These are phyloP conservation scores for Sedum album DNA, from an alignment of 164 flowering plant species.

Conservation along the genomic window DNA sequence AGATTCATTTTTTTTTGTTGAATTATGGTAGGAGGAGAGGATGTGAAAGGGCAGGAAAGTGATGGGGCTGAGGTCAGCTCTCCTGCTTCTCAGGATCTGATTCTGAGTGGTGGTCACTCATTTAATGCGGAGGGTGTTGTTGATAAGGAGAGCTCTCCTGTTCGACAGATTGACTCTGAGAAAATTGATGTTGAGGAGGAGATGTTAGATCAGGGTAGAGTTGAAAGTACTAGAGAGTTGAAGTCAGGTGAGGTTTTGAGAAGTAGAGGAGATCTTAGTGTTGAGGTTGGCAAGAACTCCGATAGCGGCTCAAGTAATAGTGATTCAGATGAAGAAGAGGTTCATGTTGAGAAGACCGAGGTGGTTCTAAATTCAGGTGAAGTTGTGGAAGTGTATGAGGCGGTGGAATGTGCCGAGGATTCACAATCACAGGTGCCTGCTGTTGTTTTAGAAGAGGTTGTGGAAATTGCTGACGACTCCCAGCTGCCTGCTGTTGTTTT, in stretches of 20 bases:
- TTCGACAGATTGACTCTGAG: conserved; percentile 4
- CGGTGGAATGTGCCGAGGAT: neutral
- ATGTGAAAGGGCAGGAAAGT: neutral
- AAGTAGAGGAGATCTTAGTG: neutral
- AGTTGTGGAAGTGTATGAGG: neutral
- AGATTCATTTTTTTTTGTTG: neutral
- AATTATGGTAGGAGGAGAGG: neutral
- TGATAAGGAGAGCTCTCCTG: neutral
- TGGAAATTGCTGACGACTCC: neutral
- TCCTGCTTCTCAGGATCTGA: neutral
- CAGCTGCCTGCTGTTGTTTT: neutral
- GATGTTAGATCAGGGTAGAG: neutral
- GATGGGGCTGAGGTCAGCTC: neutral
- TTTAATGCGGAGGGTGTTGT: neutral
- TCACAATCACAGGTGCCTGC: neutral
- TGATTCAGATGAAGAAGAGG: neutral
- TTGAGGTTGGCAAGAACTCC: neutral
- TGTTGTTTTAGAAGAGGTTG: neutral
- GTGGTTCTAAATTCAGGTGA: neutral
- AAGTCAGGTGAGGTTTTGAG: neutral
- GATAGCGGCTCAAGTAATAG: neutral
- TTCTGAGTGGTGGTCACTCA: neutral
- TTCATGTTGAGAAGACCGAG: neutral
- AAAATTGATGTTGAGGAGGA: neutral
- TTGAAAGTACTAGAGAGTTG: neutral